phyloP scores from a whole-genome alignment of 768 basidiomycete species.

The Tremella mesenterica region DNA sequence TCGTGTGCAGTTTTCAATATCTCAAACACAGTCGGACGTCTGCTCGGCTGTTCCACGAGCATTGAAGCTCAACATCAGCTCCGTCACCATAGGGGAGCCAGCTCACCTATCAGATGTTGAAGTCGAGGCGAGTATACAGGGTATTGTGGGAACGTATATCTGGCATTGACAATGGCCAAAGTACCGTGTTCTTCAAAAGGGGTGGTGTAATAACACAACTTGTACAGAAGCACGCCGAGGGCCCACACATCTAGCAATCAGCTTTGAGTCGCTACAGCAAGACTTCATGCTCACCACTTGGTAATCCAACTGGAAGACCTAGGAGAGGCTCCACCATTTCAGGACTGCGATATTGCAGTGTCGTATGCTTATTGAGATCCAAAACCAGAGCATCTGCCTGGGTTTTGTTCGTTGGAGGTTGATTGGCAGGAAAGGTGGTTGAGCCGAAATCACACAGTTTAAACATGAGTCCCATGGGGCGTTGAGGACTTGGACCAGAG shows the following conservation, averaged over 20 bases:
- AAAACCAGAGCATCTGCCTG: constrained; percentile 81
- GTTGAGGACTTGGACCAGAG: constrained; percentile 42
- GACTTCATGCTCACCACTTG: constrained; percentile 34
- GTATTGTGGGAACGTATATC: constrained; percentile 83
- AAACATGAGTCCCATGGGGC: constrained; percentile 70
- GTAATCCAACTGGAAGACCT: constrained; percentile 40
- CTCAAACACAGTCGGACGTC: constrained; percentile 81
- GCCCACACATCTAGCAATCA: constrained; percentile 75
- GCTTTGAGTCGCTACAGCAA: neutral
- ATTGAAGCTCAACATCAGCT: constrained; percentile 60
- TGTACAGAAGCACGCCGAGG: constrained; percentile 89
- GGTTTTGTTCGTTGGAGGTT: constrained; percentile 65
- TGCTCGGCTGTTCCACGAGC: constrained; percentile 80
- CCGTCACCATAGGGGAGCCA: neutral
- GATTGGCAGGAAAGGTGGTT: constrained; percentile 61
- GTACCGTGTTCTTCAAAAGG: constrained; percentile 98
- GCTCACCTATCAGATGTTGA: constrained; percentile 68
- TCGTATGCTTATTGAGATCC: constrained; percentile 89
- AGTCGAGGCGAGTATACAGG: constrained; percentile 76
- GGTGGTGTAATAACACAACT: constrained; percentile 98
- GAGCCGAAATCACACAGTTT: constrained; percentile 99
- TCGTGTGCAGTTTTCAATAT: constrained; percentile 71
- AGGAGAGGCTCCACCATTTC: constrained; percentile 78
- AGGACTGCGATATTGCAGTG: constrained; percentile 94
- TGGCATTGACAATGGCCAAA: constrained; percentile 89